Percentiles rank a stretch among this genome's conserved stretches.
Conservation (phyloP, 2,329 filamentous ascomycete species). For the Epicoccum sorghinum region DNA sequence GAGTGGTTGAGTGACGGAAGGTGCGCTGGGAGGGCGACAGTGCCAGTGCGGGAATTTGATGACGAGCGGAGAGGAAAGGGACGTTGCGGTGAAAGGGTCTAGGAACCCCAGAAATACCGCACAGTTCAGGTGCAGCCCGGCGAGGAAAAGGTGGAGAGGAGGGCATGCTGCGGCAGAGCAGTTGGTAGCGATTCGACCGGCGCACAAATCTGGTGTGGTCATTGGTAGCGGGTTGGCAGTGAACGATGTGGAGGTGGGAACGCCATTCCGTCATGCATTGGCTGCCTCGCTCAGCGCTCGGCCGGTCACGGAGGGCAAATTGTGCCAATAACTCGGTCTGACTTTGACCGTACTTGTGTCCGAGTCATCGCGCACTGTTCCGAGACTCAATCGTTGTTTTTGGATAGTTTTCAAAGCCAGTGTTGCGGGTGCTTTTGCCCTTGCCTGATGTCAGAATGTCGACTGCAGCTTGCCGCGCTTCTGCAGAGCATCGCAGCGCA, state of each 20-base stretch:
- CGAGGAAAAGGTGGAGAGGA: slow-evolving; percentile 24
- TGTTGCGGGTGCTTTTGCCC: slow-evolving; percentile 3
- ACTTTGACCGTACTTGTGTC: slow-evolving; percentile 1
- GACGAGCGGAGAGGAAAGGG: slow-evolving; percentile 6
- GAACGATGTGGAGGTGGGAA: slow-evolving; percentile 26
- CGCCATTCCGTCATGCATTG: slow-evolving; percentile 22
- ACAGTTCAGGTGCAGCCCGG: slow-evolving; percentile 24
- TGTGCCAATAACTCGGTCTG: slow-evolving; percentile 11
- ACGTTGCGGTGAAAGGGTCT: slow-evolving; percentile 28
- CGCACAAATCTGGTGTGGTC: slow-evolving; percentile 16
- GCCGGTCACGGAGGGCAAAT: slow-evolving; percentile 13
- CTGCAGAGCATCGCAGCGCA: neutral
- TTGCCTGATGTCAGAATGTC: neutral
- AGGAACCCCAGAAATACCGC: slow-evolving; percentile 28
- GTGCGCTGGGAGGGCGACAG: slow-evolving; percentile 1
- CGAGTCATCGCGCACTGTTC: slow-evolving; percentile 8
- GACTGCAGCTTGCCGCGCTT: neutral
- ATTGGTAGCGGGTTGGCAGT: slow-evolving; percentile 21
- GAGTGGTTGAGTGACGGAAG: neutral
- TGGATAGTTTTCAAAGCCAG: neutral
- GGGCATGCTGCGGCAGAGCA: slow-evolving; percentile 22
- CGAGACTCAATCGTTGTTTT: slow-evolving; percentile 3
- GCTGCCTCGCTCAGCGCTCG: slow-evolving; percentile 2
- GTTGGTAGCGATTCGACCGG: slow-evolving; percentile 19
- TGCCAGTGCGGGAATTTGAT: slow-evolving; percentile 3